Base-by-base conservation (phyloP, 1,139 yeast species). In the Suhomyces ambrosiae region DNA sequence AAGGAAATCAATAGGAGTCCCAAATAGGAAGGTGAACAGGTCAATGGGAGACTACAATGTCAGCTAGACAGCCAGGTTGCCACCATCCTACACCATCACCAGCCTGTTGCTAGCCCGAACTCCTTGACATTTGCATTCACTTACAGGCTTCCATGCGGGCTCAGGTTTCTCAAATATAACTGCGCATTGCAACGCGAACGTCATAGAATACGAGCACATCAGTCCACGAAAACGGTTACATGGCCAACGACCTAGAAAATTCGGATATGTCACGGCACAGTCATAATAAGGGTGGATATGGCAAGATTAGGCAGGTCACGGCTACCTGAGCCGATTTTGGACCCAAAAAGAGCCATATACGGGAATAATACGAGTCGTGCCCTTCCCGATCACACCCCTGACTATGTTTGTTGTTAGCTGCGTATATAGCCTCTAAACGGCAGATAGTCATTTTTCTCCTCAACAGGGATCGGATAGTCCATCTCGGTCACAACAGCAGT, bases 361-460 rank as follows among this genome's bases (percentile, higher is more conserved):
- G 21, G 10, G 25, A 10, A 23, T 23, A 11, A 23, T 23, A 9
- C 25, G 33, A 22, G 33, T 31, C 33, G 33, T 31, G 33, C 23
- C 27, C 28, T 6, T 16, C 33, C 13, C 33, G 24, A 31, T 23
- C 27, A 27, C 35, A 32, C 30, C 35, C 35, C 35, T 27, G 27
- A 26, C 30, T 27, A 18, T 32, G 14, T 24, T 27, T 32, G 35
- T 32, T 32, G 35, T 32, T 15, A 27, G 21, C 30, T 32, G 35
- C 35, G 22, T 32, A 32, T 32, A 25, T 32, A 32, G 30, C 14
- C 30, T n/a, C 19, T n/a, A 21, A 22, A 27, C 19, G 35, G 30
- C 27, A 17, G 35, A 7, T 27, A 26, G 29, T 26, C 14, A 26
- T 15, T 26, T 26, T 26, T 26, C 29, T 26, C 19, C 19, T 14